phyloP scores from a whole-genome alignment of 768 basidiomycete species.

The Leccinum variicolor region DNA sequence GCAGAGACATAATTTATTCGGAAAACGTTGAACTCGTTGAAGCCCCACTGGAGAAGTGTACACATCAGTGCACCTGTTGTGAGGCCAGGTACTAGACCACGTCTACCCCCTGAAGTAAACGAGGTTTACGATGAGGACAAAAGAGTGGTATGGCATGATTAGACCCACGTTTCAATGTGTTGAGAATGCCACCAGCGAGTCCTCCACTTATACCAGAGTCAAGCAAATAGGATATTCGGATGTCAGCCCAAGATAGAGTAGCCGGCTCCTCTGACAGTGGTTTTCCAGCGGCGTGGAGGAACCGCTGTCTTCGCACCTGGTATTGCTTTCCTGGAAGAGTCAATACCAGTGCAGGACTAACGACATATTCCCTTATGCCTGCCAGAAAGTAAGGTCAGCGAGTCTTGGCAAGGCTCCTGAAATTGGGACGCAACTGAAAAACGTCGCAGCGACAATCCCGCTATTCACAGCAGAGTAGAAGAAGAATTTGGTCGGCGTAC shows the following conservation, averaged over 20 bases:
- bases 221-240: conserved; percentile 57
- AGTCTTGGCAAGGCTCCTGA: not conserved
- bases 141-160: not conserved
- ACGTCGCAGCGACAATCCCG: conserved; percentile 65
- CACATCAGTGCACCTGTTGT: conserved; percentile 58
- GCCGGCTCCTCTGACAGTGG: conserved; percentile 8
- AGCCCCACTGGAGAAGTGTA: conserved; percentile 59
- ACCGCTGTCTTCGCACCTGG: conserved; percentile 35
- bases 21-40: conserved; percentile 63
- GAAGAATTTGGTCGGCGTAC: conserved; percentile 47
- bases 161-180: conserved; percentile 54
- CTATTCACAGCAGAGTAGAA: conserved; percentile 68
- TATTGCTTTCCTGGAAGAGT: conserved; percentile 48
- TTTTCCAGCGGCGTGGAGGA: conserved; percentile 22
- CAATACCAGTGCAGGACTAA: conserved; percentile 58
- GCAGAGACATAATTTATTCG: conserved; percentile 57
- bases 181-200: conserved; percentile 57
- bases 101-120: conserved; percentile 50
- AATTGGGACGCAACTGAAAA: conserved; percentile 61
- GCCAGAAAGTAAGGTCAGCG: conserved; percentile 2
- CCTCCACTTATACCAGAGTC: conserved; percentile 77
- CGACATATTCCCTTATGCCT: conserved; percentile 77
- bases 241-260: conserved; percentile 43
- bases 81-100: conserved; percentile 56
- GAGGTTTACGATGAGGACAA: conserved; percentile 4